Percentiles rank a stretch among this genome's conserved stretches.
These are phyloP conservation scores for Geranium rotundifolium DNA, from an alignment of 345 rosid species.

Conservation along the genomic window DNA sequence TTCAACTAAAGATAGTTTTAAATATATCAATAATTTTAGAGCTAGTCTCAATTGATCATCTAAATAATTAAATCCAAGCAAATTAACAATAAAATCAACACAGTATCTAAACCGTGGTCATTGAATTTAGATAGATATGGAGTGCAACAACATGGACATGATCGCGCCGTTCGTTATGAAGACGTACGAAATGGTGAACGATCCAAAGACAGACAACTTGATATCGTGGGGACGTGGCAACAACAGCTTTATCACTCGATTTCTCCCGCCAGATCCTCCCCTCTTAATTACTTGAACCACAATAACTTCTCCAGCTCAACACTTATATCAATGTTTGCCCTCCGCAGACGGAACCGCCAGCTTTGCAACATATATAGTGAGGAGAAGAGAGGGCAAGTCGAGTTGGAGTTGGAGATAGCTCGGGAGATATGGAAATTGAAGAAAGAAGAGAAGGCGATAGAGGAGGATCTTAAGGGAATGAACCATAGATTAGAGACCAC, in stretches of 20 bases:
- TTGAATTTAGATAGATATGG: too few relatives aligned
- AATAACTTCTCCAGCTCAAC: conserved; percentile 83
- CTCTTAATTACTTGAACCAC: conserved; percentile 92
- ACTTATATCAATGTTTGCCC: conserved; percentile 92
- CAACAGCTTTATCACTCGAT: conserved; percentile 75
- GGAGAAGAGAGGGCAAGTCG: conserved; percentile 58
- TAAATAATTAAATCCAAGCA: too few relatives aligned
- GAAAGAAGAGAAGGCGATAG: conserved; percentile 54
- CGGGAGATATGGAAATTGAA: conserved; percentile 65
- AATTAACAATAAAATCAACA: too few relatives aligned
- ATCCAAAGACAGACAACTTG: conserved; percentile 59
- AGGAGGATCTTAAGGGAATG: conserved; percentile 56
- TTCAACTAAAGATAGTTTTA: too few relatives aligned
- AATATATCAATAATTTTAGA: too few relatives aligned
- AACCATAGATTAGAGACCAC: conserved; percentile 59
- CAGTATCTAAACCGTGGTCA: too few relatives aligned
- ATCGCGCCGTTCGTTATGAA: conserved; percentile 74
- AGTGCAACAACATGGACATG: conserved; percentile 19
- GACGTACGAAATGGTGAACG: conserved; percentile 86
- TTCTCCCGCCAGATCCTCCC: conserved; percentile 75
- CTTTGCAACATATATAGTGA: conserved; percentile 55
- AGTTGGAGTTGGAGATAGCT: conserved; percentile 38
- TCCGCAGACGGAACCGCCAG: conserved; percentile 67
- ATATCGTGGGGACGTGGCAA: conserved; percentile 73
- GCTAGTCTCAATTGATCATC: too few relatives aligned